Evolutionary conservation across 371 early-diverging fungal genomes (phyloP).

Genomic region (Mortierella sp.): DNA sequence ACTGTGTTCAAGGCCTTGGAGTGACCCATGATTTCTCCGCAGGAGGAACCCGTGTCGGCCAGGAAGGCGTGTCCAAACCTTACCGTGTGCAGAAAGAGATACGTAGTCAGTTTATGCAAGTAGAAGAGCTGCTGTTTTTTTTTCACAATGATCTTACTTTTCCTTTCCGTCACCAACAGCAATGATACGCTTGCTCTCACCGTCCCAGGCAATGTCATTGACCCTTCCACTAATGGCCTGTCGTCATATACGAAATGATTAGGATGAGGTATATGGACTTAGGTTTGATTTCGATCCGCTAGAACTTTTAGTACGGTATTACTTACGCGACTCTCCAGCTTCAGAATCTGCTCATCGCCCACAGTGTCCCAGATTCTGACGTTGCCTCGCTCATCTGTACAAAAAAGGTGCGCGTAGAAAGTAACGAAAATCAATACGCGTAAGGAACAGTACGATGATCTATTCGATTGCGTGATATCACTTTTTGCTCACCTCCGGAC

Average conservation of each 20-base stretch:
- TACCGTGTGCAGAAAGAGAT: constrained; percentile 19
- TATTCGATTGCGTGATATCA: no score
- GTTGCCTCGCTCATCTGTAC: constrained; percentile 84
- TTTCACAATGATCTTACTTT: constrained; percentile 58
- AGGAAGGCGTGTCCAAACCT: constrained; percentile 92
- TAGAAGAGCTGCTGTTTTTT: background rate
- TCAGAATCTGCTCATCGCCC: constrained; percentile 86
- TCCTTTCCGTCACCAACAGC: constrained; percentile 97
- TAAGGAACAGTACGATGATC: no score
- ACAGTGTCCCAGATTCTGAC: constrained; percentile 95
- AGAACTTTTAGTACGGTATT: background rate
- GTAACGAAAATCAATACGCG: no score
- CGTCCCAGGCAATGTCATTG: constrained; percentile 94
- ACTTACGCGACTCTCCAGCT: constrained; percentile 76
- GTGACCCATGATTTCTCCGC: constrained; percentile 94
- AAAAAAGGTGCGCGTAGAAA: background rate
- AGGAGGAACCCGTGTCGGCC: constrained; percentile 91
- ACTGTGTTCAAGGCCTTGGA: constrained; percentile 88
- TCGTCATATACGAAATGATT: no score
- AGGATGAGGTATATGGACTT: no score
- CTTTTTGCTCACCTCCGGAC: constrained; percentile 78
- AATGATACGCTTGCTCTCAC: constrained; percentile 93
- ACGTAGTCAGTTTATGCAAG: no score
- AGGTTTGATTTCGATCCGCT: no score
- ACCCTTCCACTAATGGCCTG: constrained; percentile 78